Evolutionary conservation across 257 asterid species (phyloP).

Genomic region (Knoxia roxburghii): DNA sequence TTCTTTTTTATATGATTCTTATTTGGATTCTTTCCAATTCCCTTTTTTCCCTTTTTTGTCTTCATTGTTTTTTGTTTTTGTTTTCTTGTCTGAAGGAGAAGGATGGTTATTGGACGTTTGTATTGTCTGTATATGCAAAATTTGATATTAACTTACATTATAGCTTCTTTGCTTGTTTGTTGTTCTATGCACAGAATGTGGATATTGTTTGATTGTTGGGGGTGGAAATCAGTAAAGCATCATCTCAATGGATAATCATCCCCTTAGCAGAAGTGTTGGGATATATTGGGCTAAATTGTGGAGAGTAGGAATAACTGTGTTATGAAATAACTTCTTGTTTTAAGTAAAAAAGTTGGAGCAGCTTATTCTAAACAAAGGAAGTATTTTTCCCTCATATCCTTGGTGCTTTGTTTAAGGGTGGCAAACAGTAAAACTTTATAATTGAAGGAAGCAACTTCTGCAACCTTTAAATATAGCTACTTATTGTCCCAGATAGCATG

Average conservation of each 20-base stretch:
- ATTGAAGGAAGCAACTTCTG: not conserved
- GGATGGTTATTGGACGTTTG: not conserved
- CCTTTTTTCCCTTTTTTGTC: not conserved
- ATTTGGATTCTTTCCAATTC: not conserved
- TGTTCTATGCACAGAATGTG: not conserved
- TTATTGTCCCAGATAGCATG: not conserved
- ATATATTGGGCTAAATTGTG: not conserved
- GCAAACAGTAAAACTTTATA: not conserved
- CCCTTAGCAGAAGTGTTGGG: not conserved
- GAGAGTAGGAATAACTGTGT: not conserved
- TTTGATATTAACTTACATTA: not conserved
- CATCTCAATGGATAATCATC: not conserved
- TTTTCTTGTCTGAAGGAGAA: not conserved
- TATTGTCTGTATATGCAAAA: not conserved
- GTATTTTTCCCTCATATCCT: not conserved
- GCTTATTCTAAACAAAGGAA: not conserved
- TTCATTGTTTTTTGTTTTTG: too few relatives aligned
- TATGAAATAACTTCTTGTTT: too few relatives aligned
- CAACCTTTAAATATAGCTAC: not conserved
- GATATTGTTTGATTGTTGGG: not conserved
- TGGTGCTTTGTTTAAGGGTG: not conserved
- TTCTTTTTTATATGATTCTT: not conserved
- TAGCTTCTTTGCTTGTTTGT: not conserved
- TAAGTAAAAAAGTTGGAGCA: not conserved
- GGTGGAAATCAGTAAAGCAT: not conserved